phyloP scores from a whole-genome alignment of 352 stramenopile species.

The Globisporangium ultimum region DNA sequence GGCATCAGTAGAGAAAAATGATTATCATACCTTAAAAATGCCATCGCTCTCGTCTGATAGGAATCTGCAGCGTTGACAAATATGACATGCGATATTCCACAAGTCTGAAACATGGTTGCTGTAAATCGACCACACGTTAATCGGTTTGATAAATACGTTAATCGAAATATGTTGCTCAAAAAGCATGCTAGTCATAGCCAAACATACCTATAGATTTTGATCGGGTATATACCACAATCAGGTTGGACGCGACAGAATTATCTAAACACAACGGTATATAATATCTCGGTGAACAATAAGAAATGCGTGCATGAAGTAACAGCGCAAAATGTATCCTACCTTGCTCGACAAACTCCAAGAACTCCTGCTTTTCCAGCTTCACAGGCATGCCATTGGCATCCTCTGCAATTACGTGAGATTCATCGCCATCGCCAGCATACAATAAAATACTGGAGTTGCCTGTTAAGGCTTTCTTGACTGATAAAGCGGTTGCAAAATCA shows the following conservation, averaged over 20 bases:
- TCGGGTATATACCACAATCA: constrained; percentile 33
- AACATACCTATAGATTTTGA: constrained; percentile 26
- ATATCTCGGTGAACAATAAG: too few species aligned
- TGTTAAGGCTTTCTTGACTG: constrained; percentile 26
- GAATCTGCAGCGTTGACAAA: constrained; percentile 46
- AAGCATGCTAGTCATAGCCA: background rate
- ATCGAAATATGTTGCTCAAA: background rate
- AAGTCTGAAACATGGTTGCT: constrained; percentile 51
- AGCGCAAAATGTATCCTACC: constrained; percentile 15
- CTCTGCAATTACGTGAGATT: constrained; percentile 30
- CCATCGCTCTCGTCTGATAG: constrained; percentile 29
- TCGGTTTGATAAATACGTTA: background rate
- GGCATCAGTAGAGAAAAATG: background rate
- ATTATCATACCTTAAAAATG: constrained; percentile 46
- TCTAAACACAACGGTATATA: constrained; percentile 1
- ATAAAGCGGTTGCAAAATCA: constrained; percentile 26
- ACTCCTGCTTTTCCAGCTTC: constrained; percentile 25
- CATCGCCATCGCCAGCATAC: constrained; percentile 37
- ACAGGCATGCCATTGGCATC: constrained; percentile 28
- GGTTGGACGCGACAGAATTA: constrained; percentile 15
- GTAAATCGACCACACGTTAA: background rate
- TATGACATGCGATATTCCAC: constrained; percentile 45
- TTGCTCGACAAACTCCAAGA: constrained; percentile 23
- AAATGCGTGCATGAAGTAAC: background rate
- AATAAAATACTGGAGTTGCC: constrained; percentile 33